A percentile compares a stretch with the other conserved stretches of the same genome.
Conservation (phyloP, 768 basidiomycete species). For the Dacryopinax primogenitus region DNA sequence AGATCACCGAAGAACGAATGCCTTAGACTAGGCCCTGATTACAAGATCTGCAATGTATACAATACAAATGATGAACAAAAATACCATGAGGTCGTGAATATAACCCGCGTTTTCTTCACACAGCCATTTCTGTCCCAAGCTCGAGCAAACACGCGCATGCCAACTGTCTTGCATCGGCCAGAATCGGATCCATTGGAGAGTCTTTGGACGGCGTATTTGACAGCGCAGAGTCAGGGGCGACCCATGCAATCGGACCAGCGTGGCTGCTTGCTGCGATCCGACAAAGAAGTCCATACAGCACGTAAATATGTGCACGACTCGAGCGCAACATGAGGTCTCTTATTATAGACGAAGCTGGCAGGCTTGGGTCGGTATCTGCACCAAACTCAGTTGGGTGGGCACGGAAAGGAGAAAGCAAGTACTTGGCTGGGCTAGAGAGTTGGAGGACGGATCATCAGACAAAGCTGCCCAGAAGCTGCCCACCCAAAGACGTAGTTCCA, state of each 20-base stretch:
- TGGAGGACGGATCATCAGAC: slow-evolving; percentile 48
- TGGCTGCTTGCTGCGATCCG: slow-evolving; percentile 65
- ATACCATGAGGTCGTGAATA: not conserved
- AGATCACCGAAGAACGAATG: no score
- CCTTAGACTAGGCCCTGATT: no score
- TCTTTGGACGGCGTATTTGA: not conserved
- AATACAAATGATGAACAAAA: not conserved
- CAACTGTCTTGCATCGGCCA: slow-evolving; percentile 42
- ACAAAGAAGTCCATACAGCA: slow-evolving; percentile 67
- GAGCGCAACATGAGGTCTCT: slow-evolving; percentile 65
- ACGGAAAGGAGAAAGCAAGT: slow-evolving; percentile 17
- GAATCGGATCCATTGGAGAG: slow-evolving; percentile 15
- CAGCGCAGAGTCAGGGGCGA: slow-evolving; percentile 23
- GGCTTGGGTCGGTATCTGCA: slow-evolving; percentile 32
- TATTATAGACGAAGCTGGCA: slow-evolving; percentile 44
- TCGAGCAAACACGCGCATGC: slow-evolving; percentile 55
- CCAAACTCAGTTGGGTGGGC: slow-evolving; percentile 5
- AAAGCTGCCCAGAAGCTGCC: slow-evolving; percentile 66
- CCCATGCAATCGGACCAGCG: slow-evolving; percentile 56
- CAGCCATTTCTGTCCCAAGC: slow-evolving; percentile 64
- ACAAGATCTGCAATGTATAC: not conserved
- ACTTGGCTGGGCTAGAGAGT: slow-evolving; percentile 49
- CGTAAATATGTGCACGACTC: slow-evolving; percentile 70
- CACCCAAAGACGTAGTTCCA: slow-evolving; percentile 55
- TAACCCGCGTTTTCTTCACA: not conserved